phyloP scores from a whole-genome alignment of 768 basidiomycete genomes.

The Coprinellus aureogranulatus region DNA sequence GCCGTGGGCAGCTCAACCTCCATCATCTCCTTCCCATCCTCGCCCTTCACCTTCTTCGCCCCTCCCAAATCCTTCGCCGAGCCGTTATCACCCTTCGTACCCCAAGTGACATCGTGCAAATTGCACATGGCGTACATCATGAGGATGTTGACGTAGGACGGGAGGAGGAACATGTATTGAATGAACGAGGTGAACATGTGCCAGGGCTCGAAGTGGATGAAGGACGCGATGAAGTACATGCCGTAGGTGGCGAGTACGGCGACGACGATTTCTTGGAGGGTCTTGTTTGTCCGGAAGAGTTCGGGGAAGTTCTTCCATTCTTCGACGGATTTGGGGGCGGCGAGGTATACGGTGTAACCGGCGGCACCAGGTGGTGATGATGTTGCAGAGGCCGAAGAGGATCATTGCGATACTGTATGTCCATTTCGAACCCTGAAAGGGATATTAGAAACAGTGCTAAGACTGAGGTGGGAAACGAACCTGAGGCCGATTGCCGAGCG shows the following conservation, averaged over 20 bases:
- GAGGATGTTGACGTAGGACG: constrained; percentile 74
- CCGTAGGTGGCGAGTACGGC: constrained; percentile 76
- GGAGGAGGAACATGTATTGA: constrained; percentile 90
- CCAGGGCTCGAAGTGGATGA: constrained; percentile 94
- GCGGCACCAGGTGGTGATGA: constrained; percentile 87
- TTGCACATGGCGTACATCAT: constrained; percentile 98
- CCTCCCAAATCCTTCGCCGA: constrained; percentile 84
- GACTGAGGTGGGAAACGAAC: constrained; percentile 23
- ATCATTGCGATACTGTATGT: constrained; percentile 74
- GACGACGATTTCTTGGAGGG: constrained; percentile 82
- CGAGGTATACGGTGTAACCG: constrained; percentile 84
- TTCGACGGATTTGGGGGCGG: constrained; percentile 68
- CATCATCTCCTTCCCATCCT: constrained; percentile 81
- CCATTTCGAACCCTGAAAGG: constrained; percentile 73
- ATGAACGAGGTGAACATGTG: constrained; percentile 93
- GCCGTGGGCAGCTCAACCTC: constrained; percentile 82
- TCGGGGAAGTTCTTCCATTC: constrained; percentile 74
- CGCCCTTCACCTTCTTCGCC: constrained; percentile 84
- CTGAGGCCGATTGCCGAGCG: constrained; percentile 88
- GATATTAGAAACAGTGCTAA: not conserved
- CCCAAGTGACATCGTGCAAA: constrained; percentile 87
- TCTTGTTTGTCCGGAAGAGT: constrained; percentile 64
- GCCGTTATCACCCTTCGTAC: constrained; percentile 91
- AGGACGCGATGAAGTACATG: constrained; percentile 80
- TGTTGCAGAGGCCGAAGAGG: constrained; percentile 74